Conservation (phyloP, 768 basidiomycete genomes). For the Trametes meyenii region DNA sequence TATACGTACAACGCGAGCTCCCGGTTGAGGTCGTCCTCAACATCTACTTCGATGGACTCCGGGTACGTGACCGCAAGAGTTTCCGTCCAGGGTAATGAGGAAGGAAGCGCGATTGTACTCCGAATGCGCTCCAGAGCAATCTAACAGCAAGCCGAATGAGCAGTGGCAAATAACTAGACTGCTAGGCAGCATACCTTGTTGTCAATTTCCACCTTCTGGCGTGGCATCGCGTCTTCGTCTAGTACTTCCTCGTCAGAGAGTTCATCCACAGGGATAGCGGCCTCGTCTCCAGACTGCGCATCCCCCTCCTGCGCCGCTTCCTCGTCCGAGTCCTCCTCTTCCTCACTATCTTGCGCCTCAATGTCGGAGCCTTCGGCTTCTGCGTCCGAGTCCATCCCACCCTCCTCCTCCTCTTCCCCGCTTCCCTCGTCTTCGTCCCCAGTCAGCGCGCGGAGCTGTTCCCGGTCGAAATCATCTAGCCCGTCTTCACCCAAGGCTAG, state of each 20-base stretch:
- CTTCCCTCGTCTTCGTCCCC: slow-evolving; percentile 36
- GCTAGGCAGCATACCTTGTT: slow-evolving; percentile 59
- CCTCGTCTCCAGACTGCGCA: slow-evolving; percentile 35
- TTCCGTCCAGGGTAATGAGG: slow-evolving; percentile 82
- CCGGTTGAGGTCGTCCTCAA: slow-evolving; percentile 88
- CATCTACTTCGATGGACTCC: slow-evolving; percentile 71
- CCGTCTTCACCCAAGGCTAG: slow-evolving; percentile 65
- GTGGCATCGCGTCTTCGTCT: slow-evolving; percentile 82
- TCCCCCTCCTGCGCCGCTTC: slow-evolving; percentile 33
- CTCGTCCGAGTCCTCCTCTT: slow-evolving; percentile 33
- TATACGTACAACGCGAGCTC: slow-evolving; percentile 90
- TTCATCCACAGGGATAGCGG: slow-evolving; percentile 66
- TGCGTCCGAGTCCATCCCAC: slow-evolving; percentile 33
- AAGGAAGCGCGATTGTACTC: slow-evolving; percentile 73
- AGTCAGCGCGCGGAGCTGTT: slow-evolving; percentile 50
- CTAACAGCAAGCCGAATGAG: slow-evolving; percentile 39
- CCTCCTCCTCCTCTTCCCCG: slow-evolving; percentile 34
- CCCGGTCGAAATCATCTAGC: slow-evolving; percentile 64
- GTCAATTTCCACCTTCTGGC: slow-evolving; percentile 81
- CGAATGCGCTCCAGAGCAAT: slow-evolving; percentile 80
- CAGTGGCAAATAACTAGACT: background rate
- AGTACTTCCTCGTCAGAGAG: slow-evolving; percentile 57
- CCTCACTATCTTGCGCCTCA: slow-evolving; percentile 36
- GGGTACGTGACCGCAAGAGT: slow-evolving; percentile 76
- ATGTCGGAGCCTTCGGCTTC: slow-evolving; percentile 42